phyloP scores from a whole-genome alignment of 805 yeast species.

The Saturnispora ahearnii region DNA sequence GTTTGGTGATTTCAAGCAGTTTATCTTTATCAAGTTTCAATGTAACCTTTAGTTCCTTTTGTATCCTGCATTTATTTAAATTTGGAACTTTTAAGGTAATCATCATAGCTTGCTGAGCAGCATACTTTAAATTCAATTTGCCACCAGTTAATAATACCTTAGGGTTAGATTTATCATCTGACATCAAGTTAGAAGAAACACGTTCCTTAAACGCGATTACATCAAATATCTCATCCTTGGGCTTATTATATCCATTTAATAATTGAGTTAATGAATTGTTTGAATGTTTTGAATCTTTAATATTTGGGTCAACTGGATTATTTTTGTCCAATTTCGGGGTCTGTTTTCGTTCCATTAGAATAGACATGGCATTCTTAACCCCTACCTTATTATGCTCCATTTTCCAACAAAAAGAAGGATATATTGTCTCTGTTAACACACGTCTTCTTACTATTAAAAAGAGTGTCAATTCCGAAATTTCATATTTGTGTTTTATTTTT shows the following conservation, averaged over 20 bases:
- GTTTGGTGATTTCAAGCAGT: neutral
- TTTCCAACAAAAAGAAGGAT: neutral
- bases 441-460: neutral
- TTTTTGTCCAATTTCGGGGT: neutral
- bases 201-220: neutral
- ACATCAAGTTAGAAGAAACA: neutral
- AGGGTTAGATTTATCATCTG: neutral
- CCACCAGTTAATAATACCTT: neutral
- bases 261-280: neutral
- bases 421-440: neutral
- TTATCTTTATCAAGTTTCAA: constrained; percentile 1
- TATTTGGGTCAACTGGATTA: neutral
- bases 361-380: constrained; percentile 5
- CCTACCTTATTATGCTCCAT: neutral
- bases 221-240: neutral
- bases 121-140: neutral
- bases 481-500: neutral
- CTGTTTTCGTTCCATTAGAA: constrained; percentile 3
- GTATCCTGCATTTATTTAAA: neutral
- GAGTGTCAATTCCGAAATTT: neutral
- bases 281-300: neutral
- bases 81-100: neutral
- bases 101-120: constrained; percentile 1
- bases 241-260: constrained; percentile 1
- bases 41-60: neutral